Base-by-base conservation (phyloP, 2,329 filamentous ascomycete genomes). In the Alternaria tenuissima region DNA sequence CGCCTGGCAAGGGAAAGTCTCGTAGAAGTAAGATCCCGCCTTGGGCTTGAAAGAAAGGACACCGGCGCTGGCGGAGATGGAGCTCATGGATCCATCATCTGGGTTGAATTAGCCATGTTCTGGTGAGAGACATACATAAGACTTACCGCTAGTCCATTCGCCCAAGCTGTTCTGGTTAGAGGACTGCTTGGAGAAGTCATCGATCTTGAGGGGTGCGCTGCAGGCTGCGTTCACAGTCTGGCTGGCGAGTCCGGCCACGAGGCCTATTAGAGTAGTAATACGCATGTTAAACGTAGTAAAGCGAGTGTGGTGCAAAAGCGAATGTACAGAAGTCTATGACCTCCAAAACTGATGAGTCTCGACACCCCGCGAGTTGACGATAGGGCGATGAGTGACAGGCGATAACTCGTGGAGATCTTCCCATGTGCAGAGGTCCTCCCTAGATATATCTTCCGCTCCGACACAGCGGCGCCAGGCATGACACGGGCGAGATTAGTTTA, bases 1-100 rank as follows among this genome's bases (percentile, higher is more conserved):
- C 39, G 78, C 74, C 65, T 82, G 78, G 74, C 85, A 87, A 0
- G 74, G 66, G 55, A 87, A 82, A 2, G 80, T 83, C 70, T 85
- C 84, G 67, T 86, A 86, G 63, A 85, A 86, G 75, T 87, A 87
- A 12, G 83, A 82, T 26, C 65, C 68, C 16, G 77, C 67, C 61
- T 81, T 83, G 32, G 83, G 82, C n/a, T 80, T 82, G 73, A 87
- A 84, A 7, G 79, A 80, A 22, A 86, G 79, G 30, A 82, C 80
- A 47, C 81, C 81, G 14, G 75, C 75, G 14, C 76, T 75, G 34
- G 77, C 80, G 44, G 76, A 77, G 70, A 83, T 70, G 69, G 81
- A 72, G 63, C 75, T 76, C 78, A 84, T 85, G 58, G 79, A 78
- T 14, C 76, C 80, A 75, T 87, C 85, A 64, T 86, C 84, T 86